Evolutionary conservation across 768 basidiomycete species (phyloP).

Genomic region (Amanita rimosa): DNA sequence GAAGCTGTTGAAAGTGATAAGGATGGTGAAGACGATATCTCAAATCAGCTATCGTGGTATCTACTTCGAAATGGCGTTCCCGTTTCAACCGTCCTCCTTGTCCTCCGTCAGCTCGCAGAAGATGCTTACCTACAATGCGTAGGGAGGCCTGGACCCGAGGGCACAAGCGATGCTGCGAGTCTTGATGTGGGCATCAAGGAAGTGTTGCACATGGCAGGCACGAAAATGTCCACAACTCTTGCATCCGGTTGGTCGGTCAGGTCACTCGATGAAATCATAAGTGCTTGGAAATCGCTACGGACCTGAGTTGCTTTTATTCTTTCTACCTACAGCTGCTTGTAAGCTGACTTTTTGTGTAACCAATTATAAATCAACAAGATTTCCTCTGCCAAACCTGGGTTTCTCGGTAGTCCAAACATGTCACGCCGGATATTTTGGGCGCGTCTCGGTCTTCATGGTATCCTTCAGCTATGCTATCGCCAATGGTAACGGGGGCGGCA

Average conservation of each 20-base stretch:
- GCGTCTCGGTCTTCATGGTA: no score
- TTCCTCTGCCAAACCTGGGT: no score
- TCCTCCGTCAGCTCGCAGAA: constrained; percentile 49
- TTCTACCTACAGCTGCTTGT: not conserved
- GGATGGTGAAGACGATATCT: constrained; percentile 11
- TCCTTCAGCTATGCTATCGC: no score
- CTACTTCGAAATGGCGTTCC: constrained; percentile 60
- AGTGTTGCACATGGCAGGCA: constrained; percentile 78
- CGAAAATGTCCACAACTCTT: constrained; percentile 60
- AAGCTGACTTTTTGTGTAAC: not conserved
- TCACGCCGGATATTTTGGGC: no score
- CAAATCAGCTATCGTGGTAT: constrained; percentile 55
- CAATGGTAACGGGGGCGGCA: no score
- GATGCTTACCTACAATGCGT: constrained; percentile 52
- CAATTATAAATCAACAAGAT: no score
- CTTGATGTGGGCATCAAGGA: constrained; percentile 59
- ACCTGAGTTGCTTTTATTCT: not conserved
- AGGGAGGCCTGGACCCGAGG: constrained; percentile 36
- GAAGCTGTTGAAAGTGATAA: constrained; percentile 8
- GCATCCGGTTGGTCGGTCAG: constrained; percentile 67
- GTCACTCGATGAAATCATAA: constrained; percentile 56
- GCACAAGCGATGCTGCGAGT: constrained; percentile 25
- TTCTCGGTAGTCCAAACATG: no score
- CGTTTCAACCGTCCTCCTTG: constrained; percentile 50
- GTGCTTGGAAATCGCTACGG: constrained; percentile 33